phyloP scores from a whole-genome alignment of 768 basidiomycete genomes.

The Hericium alpestre region DNA sequence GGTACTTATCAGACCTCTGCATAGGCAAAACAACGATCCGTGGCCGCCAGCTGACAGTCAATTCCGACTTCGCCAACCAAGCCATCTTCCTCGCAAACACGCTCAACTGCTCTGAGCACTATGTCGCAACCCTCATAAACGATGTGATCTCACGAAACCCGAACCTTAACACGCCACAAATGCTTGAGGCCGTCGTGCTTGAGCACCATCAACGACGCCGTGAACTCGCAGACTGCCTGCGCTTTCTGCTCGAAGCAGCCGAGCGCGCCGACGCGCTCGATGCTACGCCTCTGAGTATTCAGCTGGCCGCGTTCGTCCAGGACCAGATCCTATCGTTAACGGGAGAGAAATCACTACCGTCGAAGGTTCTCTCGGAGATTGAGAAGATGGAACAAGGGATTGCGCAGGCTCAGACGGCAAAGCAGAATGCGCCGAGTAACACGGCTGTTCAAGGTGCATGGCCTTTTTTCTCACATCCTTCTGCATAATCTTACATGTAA shows the following conservation, averaged over 20 bases:
- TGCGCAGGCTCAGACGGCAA: slow-evolving; percentile 41
- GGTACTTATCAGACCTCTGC: not conserved
- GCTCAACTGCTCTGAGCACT: slow-evolving; percentile 74
- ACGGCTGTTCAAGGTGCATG: slow-evolving; percentile 52
- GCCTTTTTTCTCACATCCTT: not conserved
- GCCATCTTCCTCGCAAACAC: slow-evolving; percentile 71
- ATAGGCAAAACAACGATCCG: slow-evolving; percentile 58
- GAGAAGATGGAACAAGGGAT: slow-evolving; percentile 48
- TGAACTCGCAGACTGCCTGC: slow-evolving; percentile 59
- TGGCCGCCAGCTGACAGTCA: slow-evolving; percentile 60
- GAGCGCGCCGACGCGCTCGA: slow-evolving; percentile 35
- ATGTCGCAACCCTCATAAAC: slow-evolving; percentile 61
- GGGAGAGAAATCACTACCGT: slow-evolving; percentile 35
- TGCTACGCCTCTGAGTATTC: slow-evolving; percentile 36
- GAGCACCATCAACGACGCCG: slow-evolving; percentile 63
- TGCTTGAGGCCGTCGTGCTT: slow-evolving; percentile 55
- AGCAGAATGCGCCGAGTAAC: slow-evolving; percentile 51
- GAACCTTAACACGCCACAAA: slow-evolving; percentile 45
- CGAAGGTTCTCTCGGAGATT: slow-evolving; percentile 52
- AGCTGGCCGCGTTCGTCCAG: slow-evolving; percentile 44
- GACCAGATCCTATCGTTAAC: slow-evolving; percentile 25
- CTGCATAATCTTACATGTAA: not conserved
- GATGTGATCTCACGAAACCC: slow-evolving; percentile 53
- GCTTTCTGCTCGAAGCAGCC: slow-evolving; percentile 57
- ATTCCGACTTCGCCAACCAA: slow-evolving; percentile 70